A percentile compares a stretch with the other conserved stretches of the same genome.
These are phyloP conservation scores for Arabidopsis arenosa DNA, from an alignment of 345 rosid species.

Conservation along the genomic window DNA sequence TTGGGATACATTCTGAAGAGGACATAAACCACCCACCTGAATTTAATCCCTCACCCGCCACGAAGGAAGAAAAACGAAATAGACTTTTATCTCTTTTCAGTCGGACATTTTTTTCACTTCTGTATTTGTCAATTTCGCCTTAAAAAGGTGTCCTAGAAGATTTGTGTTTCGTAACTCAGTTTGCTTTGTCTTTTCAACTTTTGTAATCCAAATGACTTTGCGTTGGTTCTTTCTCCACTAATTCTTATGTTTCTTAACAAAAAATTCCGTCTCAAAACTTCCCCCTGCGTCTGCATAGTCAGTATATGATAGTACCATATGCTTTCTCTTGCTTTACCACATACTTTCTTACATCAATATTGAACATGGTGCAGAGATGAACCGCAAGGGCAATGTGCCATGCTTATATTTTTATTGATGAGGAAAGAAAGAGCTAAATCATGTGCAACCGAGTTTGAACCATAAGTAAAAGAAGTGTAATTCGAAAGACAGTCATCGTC, in stretches of 20 bases:
- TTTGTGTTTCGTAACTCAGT: conserved; percentile 40
- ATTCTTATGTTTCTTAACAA: background rate
- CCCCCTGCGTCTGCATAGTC: too few species aligned
- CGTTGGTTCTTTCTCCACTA: conserved; percentile 30
- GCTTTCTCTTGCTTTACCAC: too few species aligned
- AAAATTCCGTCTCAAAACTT: background rate
- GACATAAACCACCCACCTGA: conserved; percentile 47
- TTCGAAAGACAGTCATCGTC: too few species aligned
- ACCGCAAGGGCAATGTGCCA: too few species aligned
- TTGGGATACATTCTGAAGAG: conserved; percentile 80
- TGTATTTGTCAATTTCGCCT: conserved; percentile 41
- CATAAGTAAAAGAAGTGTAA: too few species aligned
- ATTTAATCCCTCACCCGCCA: conserved; percentile 9
- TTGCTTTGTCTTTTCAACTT: conserved; percentile 16
- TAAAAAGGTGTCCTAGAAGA: conserved; percentile 33
- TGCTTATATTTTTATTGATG: too few species aligned
- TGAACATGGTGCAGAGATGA: too few species aligned
- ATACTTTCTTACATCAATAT: too few species aligned
- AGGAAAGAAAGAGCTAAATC: too few species aligned
- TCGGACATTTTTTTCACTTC: background rate
- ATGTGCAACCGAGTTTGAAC: too few species aligned
- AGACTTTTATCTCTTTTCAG: conserved; percentile 32
- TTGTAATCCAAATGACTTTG: conserved; percentile 34
- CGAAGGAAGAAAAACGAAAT: conserved; percentile 12
- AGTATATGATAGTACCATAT: too few species aligned